These are phyloP conservation scores for Trichophyton schoenleinii DNA, from an alignment of 2,329 filamentous ascomycete genomes.

Conservation along the genomic window DNA sequence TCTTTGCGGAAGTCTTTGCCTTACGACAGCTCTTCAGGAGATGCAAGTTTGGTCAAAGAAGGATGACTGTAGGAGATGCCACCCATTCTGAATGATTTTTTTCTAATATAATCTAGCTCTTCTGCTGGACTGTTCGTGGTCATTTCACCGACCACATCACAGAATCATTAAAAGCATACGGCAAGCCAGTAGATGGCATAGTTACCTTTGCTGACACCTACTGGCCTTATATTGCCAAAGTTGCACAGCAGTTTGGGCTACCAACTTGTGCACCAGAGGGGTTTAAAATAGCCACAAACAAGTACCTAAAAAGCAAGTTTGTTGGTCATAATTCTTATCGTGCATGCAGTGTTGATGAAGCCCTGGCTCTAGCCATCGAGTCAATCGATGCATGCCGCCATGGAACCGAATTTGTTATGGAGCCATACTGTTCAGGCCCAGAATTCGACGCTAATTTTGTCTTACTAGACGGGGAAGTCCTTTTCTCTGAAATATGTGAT, in stretches of 20 bases:
- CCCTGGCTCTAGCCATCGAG: neutral
- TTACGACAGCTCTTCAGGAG: neutral
- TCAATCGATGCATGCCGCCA: neutral
- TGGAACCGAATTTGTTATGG: slow-evolving; percentile 23
- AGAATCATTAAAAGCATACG: neutral
- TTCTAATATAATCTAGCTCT: neutral
- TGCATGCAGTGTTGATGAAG: neutral
- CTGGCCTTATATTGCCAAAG: neutral
- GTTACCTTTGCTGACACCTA: neutral
- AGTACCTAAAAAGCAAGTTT: slow-evolving; percentile 3
- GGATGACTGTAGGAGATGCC: neutral
- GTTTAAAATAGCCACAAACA: neutral
- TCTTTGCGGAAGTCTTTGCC: neutral
- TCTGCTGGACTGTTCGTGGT: neutral
- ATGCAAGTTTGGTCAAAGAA: neutral
- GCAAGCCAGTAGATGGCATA: slow-evolving; percentile 10
- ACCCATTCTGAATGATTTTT: neutral
- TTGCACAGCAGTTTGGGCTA: neutral
- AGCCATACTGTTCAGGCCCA: slow-evolving; percentile 31
- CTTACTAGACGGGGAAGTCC: slow-evolving; percentile 27
- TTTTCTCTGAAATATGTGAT: slow-evolving; percentile 32
- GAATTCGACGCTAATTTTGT: slow-evolving; percentile 35
- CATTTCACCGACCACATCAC: too few species aligned
- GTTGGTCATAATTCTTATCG: neutral
- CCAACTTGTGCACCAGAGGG: neutral